Evolutionary conservation across 148 eudicot species (phyloP), one percentile per base, ranked within the genome.

Genomic region (Limonium bicolor): DNA sequence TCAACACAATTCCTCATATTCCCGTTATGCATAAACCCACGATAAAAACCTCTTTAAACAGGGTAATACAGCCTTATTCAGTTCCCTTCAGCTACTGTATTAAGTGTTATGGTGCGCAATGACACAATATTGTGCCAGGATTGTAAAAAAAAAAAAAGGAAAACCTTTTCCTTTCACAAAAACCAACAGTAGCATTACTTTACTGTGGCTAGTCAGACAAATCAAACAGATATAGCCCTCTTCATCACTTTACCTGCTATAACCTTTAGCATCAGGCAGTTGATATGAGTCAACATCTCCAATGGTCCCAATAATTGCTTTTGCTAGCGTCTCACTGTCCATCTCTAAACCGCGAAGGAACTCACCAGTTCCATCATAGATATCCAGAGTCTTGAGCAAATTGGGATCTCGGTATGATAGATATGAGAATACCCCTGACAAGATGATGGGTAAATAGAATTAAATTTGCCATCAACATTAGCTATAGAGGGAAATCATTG

Each of bases 231-330:
- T n/a, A n/a, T n/a, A n/a, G n/a, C n/a, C n/a, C n/a, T n/a, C n/a
- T n/a, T n/a, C n/a, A n/a, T n/a, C n/a, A n/a, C 24, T 46, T 67
- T 68, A 90, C 99, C 99, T 85, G 43, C 88, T 85, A 56, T 85
- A 90, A 62, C 99, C 99, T 64, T 90, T 90, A 51, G 95, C 95
- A 78, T 90, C 99, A 46, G 99, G 99, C 58, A 90, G 66, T 59
- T 90, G 95, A 67, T 90, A 82, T 20, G 88, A 47, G 68, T 90
- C 99, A 28, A 90, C 78, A 63, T 85, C 88, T 31, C 99, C 88
- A 63, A 90, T 90, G 39, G 99, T 90, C 50, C 99, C 99, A 67
- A 90, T 90, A 44, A 90, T 85, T 53, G 99, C 85, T 76, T 90
- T 90, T 12, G 99, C 68, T n/a, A 90, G 95, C 50, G 94, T 64